Base-by-base conservation (phyloP, 495 filamentous ascomycete genomes). In the Aspergillus biplanus region DNA sequence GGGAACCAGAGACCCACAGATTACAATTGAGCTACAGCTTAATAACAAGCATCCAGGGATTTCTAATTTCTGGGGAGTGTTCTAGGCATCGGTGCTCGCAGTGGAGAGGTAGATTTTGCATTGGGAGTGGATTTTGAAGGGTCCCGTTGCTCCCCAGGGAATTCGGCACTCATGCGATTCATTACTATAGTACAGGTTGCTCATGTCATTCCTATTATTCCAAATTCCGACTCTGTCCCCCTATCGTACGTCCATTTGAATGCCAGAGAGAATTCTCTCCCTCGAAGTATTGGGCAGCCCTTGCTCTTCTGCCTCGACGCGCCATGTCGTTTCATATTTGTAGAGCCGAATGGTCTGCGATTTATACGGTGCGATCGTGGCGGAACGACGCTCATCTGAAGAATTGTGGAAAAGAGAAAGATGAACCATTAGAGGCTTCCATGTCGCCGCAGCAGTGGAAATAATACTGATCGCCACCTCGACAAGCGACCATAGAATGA, bases 381-480 rank as follows among this genome's bases (percentile, higher is more conserved):
- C 18, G 4, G 46, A 49, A 49, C 7, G 8, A n/a, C n/a, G 46
- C 8, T n/a, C 18, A 16, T 16, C 8, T n/a, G 46, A 49, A 16
- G 46, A 49, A n/a, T 21, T 8, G 13, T n/a, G 3, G 13, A 49
- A 49, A 49, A 49, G 7, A 3, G 18, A 15, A 15, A 49, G 6
- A 8, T 7, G 15, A 8, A 49, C 46, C 46, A 49, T 49, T 13
- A 55, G 32, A 8, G 52, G 52, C 52, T 16, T 34, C 32, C 52
- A 37, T 7, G 52, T 55, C 8, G 52, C 32, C 2, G 32, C 52
- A 12, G 31, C 52, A 5, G 33, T 35, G 11, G 33, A 33, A 37
- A 55, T 55, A 15, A 55, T 35, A 15, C 52, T 27, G n/a, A 55
- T 16, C 7, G 52, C 31, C 8, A 33, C n/a, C n/a, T 55, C 52